phyloP scores from a whole-genome alignment of 73 alveolate genomes.

The Breviolum minutum region DNA sequence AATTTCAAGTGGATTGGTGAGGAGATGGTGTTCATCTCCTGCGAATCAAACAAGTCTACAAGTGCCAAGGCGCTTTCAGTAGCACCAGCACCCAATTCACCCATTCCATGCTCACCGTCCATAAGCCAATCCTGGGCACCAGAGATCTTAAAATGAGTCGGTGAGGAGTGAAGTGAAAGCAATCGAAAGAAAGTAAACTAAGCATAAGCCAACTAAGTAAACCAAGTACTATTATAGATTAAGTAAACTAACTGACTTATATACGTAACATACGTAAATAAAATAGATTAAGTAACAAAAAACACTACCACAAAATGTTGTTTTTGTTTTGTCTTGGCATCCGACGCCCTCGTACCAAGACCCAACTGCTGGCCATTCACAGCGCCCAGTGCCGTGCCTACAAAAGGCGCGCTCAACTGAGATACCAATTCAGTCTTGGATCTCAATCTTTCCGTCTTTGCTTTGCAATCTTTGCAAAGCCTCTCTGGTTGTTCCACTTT shows the following conservation, averaged over 20 bases:
- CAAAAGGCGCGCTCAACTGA: background rate
- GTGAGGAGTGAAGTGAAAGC: background rate
- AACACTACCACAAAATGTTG: background rate
- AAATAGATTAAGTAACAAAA: background rate
- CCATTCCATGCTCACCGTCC: conserved; percentile 89
- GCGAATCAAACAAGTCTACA: background rate
- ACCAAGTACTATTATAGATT: too few relatives aligned
- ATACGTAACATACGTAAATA: too few relatives aligned
- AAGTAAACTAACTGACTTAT: too few relatives aligned
- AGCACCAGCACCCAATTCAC: conserved; percentile 75
- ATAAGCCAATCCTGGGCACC: conserved; percentile 43
- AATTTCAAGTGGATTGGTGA: background rate
- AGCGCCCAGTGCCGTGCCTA: conserved; percentile 64
- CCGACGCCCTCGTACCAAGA: conserved; percentile 84
- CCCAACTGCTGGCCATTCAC: conserved; percentile 88
- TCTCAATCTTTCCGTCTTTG: too few relatives aligned
- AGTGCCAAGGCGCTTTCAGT: conserved; percentile 27
- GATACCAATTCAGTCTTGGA: background rate
- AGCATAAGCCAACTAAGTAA: too few relatives aligned
- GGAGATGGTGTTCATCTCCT: background rate
- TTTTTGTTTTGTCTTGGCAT: background rate
- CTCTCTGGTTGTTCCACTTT: background rate
- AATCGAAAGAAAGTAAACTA: too few relatives aligned
- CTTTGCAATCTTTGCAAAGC: background rate
- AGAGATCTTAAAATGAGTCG: background rate